phyloP scores from a whole-genome alignment of 2,329 filamentous ascomycete species.

The Trichoderma semiorbis region DNA sequence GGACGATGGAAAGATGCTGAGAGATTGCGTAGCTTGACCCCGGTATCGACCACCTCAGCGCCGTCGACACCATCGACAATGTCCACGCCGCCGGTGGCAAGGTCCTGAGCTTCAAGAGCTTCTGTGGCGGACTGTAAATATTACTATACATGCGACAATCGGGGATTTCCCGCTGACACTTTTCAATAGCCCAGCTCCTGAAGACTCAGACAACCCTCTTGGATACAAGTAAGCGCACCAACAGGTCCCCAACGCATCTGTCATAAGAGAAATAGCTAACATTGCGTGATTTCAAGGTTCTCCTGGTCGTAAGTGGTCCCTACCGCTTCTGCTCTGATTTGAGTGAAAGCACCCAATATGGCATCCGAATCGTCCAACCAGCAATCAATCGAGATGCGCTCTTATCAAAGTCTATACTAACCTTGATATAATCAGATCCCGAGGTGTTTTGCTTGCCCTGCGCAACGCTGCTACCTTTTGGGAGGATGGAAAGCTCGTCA shows the following conservation, averaged over 20 bases:
- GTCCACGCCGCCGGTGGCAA: slow-evolving; percentile 88
- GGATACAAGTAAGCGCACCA: slow-evolving; percentile 65
- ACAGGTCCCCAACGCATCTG: not conserved
- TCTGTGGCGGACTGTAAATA: slow-evolving; percentile 68
- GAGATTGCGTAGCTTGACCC: slow-evolving; percentile 45
- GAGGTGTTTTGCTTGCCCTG: slow-evolving; percentile 84
- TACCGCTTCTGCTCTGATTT: not conserved
- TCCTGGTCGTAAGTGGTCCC: slow-evolving; percentile 54
- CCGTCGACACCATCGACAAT: slow-evolving; percentile 81
- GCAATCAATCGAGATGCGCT: not conserved
- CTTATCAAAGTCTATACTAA: not conserved
- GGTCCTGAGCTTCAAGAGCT: slow-evolving; percentile 76
- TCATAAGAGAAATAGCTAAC: not conserved
- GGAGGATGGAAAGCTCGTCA: slow-evolving; percentile 71
- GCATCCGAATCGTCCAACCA: not conserved
- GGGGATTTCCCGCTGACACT: not conserved
- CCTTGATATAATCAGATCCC: slow-evolving; percentile 34
- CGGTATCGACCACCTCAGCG: slow-evolving; percentile 65
- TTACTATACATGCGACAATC: not conserved
- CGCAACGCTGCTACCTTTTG: slow-evolving; percentile 82
- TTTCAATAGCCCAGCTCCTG: slow-evolving; percentile 37
- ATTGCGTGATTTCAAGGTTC: slow-evolving; percentile 37
- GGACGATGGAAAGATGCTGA: not conserved
- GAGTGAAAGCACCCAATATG: not conserved
- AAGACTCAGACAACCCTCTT: slow-evolving; percentile 81